These are phyloP conservation scores for Boletus subparvulus DNA, from an alignment of 768 basidiomycete species.

Conservation along the genomic window DNA sequence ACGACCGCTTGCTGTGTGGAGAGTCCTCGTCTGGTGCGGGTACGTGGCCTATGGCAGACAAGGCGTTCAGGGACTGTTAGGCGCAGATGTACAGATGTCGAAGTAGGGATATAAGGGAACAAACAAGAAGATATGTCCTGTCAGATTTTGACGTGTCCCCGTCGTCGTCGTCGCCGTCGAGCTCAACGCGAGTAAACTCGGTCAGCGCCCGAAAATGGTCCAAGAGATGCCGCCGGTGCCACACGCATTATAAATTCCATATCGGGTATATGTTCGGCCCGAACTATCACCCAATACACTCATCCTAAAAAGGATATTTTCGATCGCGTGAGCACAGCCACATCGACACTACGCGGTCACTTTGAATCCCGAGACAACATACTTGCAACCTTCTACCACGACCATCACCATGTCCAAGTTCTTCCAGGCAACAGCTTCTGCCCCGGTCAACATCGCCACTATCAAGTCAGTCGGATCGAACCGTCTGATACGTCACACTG, in stretches of 20 bases:
- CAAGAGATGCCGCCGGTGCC: conserved; percentile 8
- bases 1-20: conserved; percentile 1
- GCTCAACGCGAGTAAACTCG: conserved; percentile 19
- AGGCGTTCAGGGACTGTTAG: not conserved
- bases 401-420: conserved; percentile 54
- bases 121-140: conserved; percentile 20
- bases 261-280: conserved; percentile 18
- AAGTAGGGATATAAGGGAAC: conserved; percentile 3
- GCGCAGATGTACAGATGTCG: conserved; percentile 15
- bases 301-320: conserved; percentile 5
- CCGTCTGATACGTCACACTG: conserved; percentile 1
- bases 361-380: conserved; percentile 11
- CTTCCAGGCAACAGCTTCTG: conserved; percentile 81
- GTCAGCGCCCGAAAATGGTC: conserved; percentile 31
- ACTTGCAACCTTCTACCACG: not conserved
- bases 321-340: conserved; percentile 24
- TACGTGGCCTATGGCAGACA: conserved; percentile 3
- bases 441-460: conserved; percentile 96
- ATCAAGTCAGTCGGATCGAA: conserved; percentile 68
- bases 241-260: conserved; percentile 15
- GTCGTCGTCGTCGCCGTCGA: conserved; percentile 17
- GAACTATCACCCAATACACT: not conserved
- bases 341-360: conserved; percentile 3
- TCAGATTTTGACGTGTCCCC: conserved; percentile 15
- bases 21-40: conserved; percentile 7